A percentile compares a stretch with the other conserved stretches of the same genome.
Evolutionary conservation across 2,329 filamentous ascomycete genomes (phyloP).

Genomic region (Botrytis squamosa): DNA sequence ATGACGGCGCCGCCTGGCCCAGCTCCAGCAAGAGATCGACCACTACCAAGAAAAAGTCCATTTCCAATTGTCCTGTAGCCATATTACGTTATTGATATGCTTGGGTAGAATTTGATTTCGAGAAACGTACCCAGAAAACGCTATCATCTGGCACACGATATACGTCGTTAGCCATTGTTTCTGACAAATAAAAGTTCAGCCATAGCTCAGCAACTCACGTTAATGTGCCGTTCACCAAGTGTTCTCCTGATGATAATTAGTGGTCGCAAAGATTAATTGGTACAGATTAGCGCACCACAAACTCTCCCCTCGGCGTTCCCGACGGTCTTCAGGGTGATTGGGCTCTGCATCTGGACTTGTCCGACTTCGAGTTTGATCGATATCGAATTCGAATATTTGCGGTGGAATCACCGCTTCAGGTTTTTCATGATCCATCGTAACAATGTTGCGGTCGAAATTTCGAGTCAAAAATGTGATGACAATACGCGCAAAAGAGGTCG

Average conservation of each 20-base stretch:
- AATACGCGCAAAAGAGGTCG: background rate
- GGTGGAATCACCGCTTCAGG: conserved; percentile 32
- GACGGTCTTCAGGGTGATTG: conserved; percentile 31
- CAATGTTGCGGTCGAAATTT: background rate
- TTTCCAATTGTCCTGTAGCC: conserved; percentile 43
- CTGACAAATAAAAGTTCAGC: background rate
- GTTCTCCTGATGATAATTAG: conserved; percentile 40
- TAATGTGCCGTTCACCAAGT: conserved; percentile 45
- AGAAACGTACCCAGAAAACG: conserved; percentile 44
- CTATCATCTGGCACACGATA: conserved; percentile 42
- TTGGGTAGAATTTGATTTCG: conserved; percentile 6
- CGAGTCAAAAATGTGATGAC: background rate
- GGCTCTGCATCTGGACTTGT: conserved; percentile 31
- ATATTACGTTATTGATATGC: conserved; percentile 17
- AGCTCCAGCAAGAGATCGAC: conserved; percentile 43
- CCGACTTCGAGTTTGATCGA: conserved; percentile 25
- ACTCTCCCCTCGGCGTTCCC: conserved; percentile 34
- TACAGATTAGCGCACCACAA: conserved; percentile 31
- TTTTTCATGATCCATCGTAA: conserved; percentile 37
- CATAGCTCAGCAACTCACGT: conserved; percentile 33
- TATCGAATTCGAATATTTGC: conserved; percentile 32
- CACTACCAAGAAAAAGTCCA: conserved; percentile 45
- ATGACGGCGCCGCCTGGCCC: conserved; percentile 45
- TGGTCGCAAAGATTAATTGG: background rate
- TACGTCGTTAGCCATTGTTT: conserved; percentile 19